Evolutionary conservation across 176 grass and related monocot species (phyloP), one percentile per base, ranked within the genome.

Genomic region (Urochloa ruziziensis): DNA sequence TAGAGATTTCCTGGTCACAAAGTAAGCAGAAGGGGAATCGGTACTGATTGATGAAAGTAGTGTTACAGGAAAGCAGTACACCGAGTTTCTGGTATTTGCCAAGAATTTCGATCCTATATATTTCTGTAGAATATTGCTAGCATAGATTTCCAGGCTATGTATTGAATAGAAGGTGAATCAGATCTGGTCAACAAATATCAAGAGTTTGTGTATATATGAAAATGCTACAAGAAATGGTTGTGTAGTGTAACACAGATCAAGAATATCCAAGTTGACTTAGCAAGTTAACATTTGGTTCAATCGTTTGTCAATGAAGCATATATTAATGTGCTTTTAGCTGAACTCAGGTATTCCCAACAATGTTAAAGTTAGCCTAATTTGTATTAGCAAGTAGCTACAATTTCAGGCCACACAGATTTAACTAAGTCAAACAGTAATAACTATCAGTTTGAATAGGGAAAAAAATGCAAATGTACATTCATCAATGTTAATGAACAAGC

Each of bases 1-100:
- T 90, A 37, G 96, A 99, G 48, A 99, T 99, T 90, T 99, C 96
- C 96, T 99, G 85, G 70, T 51, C 75, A 90, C 15, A 13, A 28
- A 62, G 14, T 49, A 84, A 47, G 37, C 54, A 75, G 42, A 70
- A 73, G 19, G 54, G 75, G 39, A 73, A 64, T 73, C 19, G 53
- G 27, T 68, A 7, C 32, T 25, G 23, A 75, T 19, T 19, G 4
- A 77, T 30, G 70, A 65, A 70, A 56, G 18, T 37, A 82, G 14
- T 24, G 54, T 72, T 56, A 77, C 47, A 23, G 2, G 3, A 29
- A 79, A 73, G 39, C 25, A 40, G 3, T 37, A 25, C 5, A 29
- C 36, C 14, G 66, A 56, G n/a, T 48, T 28, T 48, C 68, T 16
- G 68, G 48, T 71, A 71, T 47, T 47, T 48, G 15, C 7, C 15